Conservation (phyloP, 2,329 filamentous ascomycete species). For the Dactylella cylindrospora region DNA sequence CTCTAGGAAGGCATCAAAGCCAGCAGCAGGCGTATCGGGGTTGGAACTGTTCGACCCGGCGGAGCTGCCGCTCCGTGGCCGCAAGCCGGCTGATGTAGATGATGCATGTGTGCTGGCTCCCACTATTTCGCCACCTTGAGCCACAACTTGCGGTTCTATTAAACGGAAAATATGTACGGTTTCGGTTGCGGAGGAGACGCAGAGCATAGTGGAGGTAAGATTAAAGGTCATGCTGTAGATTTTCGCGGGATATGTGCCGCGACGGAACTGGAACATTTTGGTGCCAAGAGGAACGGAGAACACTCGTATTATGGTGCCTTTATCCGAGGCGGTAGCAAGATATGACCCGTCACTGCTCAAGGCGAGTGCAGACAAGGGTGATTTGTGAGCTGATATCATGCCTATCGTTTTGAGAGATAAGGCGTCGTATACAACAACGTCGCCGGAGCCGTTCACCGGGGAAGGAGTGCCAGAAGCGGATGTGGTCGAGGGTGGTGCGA, state of each 20-base stretch:
- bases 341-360: slow-evolving; percentile 90
- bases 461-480: slow-evolving; percentile 39
- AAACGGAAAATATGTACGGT: slow-evolving; percentile 96
- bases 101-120: slow-evolving; percentile 3
- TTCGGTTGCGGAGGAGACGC: slow-evolving; percentile 92
- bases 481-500: slow-evolving; percentile 47
- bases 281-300: slow-evolving; percentile 88
- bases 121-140: neutral
- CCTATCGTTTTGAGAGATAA: slow-evolving; percentile 88
- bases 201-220: slow-evolving; percentile 84
- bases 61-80: slow-evolving; percentile 40
- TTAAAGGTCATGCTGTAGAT: slow-evolving; percentile 99
- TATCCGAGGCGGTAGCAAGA: slow-evolving; percentile 92
- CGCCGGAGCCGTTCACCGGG: slow-evolving; percentile 75
- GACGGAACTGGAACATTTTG: slow-evolving; percentile 93
- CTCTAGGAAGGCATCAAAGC: slow-evolving; percentile 47
- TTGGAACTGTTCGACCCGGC: slow-evolving; percentile 36
- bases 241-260: slow-evolving; percentile 83
- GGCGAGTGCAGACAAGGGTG: slow-evolving; percentile 84
- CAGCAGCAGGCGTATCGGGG: slow-evolving; percentile 45
- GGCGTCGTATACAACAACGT: slow-evolving; percentile 90
- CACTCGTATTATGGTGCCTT: slow-evolving; percentile 93
- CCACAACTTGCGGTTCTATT: slow-evolving; percentile 53
- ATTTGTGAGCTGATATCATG: slow-evolving; percentile 90
- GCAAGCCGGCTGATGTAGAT: slow-evolving; percentile 10